phyloP scores from a whole-genome alignment of 805 yeast species.

The Starmerella floris region DNA sequence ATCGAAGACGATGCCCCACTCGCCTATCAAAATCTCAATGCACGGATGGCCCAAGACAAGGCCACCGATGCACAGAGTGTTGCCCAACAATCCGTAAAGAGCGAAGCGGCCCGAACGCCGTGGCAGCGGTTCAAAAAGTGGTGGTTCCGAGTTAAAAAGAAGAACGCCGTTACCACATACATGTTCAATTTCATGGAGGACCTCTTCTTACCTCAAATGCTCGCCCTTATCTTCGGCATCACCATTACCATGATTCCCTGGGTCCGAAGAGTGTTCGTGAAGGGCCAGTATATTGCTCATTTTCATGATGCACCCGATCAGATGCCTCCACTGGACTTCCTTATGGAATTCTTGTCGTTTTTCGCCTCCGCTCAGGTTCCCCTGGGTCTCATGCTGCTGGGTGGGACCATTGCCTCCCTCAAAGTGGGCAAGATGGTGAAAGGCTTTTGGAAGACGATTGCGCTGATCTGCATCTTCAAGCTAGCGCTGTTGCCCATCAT shows the following conservation, averaged over 20 bases:
- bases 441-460: conserved; percentile 53
- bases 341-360: conserved; percentile 70
- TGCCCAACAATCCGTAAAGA: not conserved
- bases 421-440: conserved; percentile 44
- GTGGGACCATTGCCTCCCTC: conserved; percentile 77
- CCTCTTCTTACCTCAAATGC: conserved; percentile 50
- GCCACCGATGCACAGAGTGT: not conserved
- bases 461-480: conserved; percentile 43
- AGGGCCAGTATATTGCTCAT: conserved; percentile 31
- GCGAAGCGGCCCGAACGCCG: not conserved
- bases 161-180: conserved; percentile 10
- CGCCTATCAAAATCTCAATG: conserved; percentile 7
- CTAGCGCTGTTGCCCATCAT: conserved; percentile 64
- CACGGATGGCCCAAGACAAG: not conserved
- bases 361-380: conserved; percentile 85
- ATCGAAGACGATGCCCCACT: conserved; percentile 4
- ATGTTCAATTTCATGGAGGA: conserved; percentile 34
- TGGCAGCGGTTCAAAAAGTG: conserved; percentile 20
- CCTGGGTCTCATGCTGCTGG: conserved; percentile 64
- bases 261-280: conserved; percentile 51
- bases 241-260: conserved; percentile 78
- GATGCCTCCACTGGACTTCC: conserved; percentile 67
- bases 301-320: conserved; percentile 73
- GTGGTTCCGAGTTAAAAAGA: conserved; percentile 16
- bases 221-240: conserved; percentile 53